Base-by-base conservation (phyloP, 805 yeast genomes). In the Zygoascus flipseniorum region DNA sequence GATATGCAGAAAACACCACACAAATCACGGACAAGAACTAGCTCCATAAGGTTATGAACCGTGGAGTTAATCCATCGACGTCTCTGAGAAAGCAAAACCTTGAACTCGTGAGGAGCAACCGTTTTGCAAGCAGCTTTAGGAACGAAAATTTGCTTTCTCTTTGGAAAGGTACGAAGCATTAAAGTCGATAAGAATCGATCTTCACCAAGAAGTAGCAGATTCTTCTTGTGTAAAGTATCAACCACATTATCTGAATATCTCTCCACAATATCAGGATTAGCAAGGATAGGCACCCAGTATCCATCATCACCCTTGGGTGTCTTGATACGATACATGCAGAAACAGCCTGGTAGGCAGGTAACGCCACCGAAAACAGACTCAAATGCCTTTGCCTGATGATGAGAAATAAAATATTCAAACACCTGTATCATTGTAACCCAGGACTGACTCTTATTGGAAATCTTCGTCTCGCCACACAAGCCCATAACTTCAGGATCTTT, bases 31-130 rank as follows among this genome's bases (percentile, higher is more conserved):
- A 89, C 92, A 58, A 88, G 69, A 1, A 84, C 86, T 62, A 90
- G 79, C 67, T 90, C 97, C 85, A 90, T 80, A 68, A 90, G 77
- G 65, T 90, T 90, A 69, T 90, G 97, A 28, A 90, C 93, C 0
- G 97, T 90, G 2, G 97, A 89, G 69, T 90, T 90, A 60, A 90
- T 90, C 97, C 97, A 90, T 68, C 97, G 85, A 72, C 97, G 87
- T 68, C 97, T 83, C 68, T 90, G 97, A 0, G 97, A 90, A 47
- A 90, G 73, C 57, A 90, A 73, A 52, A 90, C 93, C 54, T 71
- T 76, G 65, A 90, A 87, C 44, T 77, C 76, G 60, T 84, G 86
- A 0, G 97, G 97, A 20, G 84, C 97, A 59, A 87, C 72, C 1
- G 97, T 90, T 66, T 89, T 88, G 72, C 97, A 89, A 6, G 86